Evolutionary conservation across 345 rosid species (phyloP).

Genomic region (Populus deltoides): DNA sequence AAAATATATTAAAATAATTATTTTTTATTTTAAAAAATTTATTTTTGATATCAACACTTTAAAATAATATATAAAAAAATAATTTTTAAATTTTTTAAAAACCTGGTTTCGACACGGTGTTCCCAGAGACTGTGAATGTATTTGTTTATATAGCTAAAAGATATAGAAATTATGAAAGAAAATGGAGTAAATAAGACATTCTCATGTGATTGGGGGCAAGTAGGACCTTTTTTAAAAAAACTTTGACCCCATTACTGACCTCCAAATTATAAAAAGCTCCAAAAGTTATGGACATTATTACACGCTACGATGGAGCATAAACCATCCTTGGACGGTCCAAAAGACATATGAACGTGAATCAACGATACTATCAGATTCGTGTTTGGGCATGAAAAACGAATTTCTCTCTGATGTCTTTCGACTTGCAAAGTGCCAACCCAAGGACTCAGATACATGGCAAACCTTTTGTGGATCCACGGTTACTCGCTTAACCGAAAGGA

Average conservation of each 20-base stretch:
- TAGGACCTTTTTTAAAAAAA: background rate
- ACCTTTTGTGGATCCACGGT: background rate
- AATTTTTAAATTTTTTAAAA: too few species aligned
- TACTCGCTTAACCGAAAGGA: background rate
- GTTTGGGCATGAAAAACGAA: background rate
- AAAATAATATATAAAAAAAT: too few species aligned
- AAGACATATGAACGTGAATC: background rate
- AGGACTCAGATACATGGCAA: background rate
- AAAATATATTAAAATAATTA: too few species aligned
- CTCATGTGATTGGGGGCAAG: background rate
- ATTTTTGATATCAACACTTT: accelerated
- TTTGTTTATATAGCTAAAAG: background rate
- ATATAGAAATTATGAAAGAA: background rate
- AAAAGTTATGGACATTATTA: background rate
- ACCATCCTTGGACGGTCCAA: background rate
- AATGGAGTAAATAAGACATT: background rate
- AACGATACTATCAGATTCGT: background rate
- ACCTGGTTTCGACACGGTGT: too few species aligned
- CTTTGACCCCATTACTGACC: background rate
- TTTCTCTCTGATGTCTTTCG: background rate
- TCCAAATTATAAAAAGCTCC: background rate
- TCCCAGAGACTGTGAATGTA: too few species aligned
- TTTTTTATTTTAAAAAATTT: background rate
- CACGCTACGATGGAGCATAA: background rate
- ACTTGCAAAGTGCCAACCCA: background rate